phyloP scores from a whole-genome alignment of 2,329 filamentous ascomycete species.

The Penicillium sp. region DNA sequence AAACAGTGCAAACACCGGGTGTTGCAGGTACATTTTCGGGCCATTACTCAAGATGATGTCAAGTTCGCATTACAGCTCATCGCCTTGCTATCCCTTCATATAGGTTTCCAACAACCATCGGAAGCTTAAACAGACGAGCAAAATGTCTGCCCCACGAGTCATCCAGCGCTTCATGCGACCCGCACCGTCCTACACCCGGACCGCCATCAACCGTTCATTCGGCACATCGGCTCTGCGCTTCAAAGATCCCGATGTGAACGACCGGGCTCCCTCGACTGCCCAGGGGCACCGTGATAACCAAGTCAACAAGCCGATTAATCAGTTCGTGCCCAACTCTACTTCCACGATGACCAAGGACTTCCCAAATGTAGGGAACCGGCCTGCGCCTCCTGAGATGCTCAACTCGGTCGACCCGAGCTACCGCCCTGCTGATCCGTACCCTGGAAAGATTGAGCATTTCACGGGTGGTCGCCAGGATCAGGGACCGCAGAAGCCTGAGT shows the following conservation, averaged over 20 bases:
- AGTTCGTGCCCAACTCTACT: conserved; percentile 66
- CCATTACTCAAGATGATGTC: conserved; percentile 42
- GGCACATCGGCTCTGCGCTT: conserved; percentile 34
- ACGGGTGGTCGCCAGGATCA: conserved; percentile 65
- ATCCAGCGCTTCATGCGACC: conserved; percentile 52
- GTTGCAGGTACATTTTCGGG: conserved; percentile 25
- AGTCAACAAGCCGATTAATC: conserved; percentile 62
- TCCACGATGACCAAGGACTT: conserved; percentile 67
- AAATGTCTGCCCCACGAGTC: conserved; percentile 54
- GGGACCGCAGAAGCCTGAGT: conserved; percentile 63
- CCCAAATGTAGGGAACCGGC: conserved; percentile 61
- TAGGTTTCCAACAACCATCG: conserved; percentile 1
- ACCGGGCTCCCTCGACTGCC: conserved; percentile 57
- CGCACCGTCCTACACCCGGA: conserved; percentile 30
- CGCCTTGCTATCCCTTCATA: conserved; percentile 11
- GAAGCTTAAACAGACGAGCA: conserved; percentile 8
- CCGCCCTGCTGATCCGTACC: conserved; percentile 62
- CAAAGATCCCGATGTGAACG: conserved; percentile 50
- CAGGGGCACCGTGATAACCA: conserved; percentile 61
- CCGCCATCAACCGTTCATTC: conserved; percentile 36
- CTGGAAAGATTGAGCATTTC: conserved; percentile 68
- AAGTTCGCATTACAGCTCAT: conserved; percentile 32
- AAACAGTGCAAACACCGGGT: conserved; percentile 43
- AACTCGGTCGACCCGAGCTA: conserved; percentile 61
- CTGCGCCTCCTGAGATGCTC: conserved; percentile 64